Conservation (phyloP, 352 stramenopile genomes). For the Globisporangium okanoganense region DNA sequence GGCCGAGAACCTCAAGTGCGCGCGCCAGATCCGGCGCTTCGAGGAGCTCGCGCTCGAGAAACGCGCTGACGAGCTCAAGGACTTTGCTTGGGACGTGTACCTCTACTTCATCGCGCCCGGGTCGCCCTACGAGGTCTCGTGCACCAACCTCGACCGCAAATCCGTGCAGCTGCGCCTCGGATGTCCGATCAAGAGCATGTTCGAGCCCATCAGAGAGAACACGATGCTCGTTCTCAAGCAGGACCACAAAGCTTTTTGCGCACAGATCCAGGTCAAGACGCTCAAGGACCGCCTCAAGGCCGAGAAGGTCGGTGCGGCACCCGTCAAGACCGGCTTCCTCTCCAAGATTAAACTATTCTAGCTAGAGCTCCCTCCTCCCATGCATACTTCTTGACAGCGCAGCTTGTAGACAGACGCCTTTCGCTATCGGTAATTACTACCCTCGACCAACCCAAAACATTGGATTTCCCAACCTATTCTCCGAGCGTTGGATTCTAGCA, state of each 20-base stretch:
- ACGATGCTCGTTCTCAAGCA: conserved; percentile 83
- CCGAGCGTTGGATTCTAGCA: too few relatives aligned
- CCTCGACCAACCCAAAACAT: too few relatives aligned
- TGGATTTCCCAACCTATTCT: too few relatives aligned
- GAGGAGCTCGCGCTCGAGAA: conserved; percentile 71
- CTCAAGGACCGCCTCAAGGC: conserved; percentile 73
- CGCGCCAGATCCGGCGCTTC: conserved; percentile 73
- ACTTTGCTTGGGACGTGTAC: conserved; percentile 78
- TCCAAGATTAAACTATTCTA: conserved; percentile 75
- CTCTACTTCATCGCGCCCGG: conserved; percentile 79
- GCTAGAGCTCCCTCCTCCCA: not conserved
- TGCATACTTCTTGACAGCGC: too few relatives aligned
- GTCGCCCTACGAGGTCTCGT: conserved; percentile 77
- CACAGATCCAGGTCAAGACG: conserved; percentile 64
- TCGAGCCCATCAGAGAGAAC: conserved; percentile 84
- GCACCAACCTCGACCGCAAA: conserved; percentile 78
- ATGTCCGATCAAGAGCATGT: conserved; percentile 77
- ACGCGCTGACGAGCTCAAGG: conserved; percentile 71
- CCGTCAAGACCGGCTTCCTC: conserved; percentile 55
- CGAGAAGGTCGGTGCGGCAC: conserved; percentile 37
- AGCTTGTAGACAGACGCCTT: too few relatives aligned
- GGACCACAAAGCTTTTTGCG: conserved; percentile 77
- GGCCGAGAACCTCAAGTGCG: conserved; percentile 81
- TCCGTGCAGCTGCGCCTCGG: conserved; percentile 77
- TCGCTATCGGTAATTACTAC: too few relatives aligned